Evolutionary conservation across 176 grass and related monocot genomes (phyloP).

Genomic region (Bonia amplexicaulis): DNA sequence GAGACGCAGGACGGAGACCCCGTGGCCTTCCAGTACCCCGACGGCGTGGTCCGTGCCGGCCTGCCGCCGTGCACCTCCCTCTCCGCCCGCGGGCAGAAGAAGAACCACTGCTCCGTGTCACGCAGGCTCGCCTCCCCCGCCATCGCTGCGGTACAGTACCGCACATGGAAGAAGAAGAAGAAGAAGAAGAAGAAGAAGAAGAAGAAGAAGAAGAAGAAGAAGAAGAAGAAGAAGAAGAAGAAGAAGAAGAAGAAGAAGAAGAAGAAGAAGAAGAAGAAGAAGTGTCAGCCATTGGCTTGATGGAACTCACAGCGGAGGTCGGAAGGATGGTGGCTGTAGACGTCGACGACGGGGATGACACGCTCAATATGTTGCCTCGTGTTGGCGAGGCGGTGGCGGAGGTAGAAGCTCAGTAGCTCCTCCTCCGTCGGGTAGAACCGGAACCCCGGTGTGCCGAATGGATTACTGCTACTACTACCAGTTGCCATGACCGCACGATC

Average conservation of each 20-base stretch:
- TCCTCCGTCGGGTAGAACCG: slow-evolving; percentile 82
- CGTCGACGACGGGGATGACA: slow-evolving; percentile 58
- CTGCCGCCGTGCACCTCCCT: slow-evolving; percentile 37
- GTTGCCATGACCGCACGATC: neutral
- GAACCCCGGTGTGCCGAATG: slow-evolving; percentile 24
- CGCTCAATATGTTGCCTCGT: slow-evolving; percentile 18
- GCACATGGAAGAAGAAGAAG: neutral
- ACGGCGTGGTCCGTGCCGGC: slow-evolving; percentile 48
- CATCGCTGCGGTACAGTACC: slow-evolving; percentile 6
- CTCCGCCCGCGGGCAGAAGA: slow-evolving; percentile 58
- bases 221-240: too few relatives aligned
- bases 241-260: too few relatives aligned
- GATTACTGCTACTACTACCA: neutral
- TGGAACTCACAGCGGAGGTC: slow-evolving; percentile 41
- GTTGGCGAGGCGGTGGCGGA: slow-evolving; percentile 51
- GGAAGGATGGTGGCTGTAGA: slow-evolving; percentile 51
- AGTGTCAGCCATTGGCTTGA: neutral
- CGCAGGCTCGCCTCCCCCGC: slow-evolving; percentile 33
- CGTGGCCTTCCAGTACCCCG: slow-evolving; percentile 67
- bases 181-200: too few relatives aligned
- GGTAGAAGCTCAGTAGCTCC: slow-evolving; percentile 63
- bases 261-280: too few relatives aligned
- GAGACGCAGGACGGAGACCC: slow-evolving; percentile 45
- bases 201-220: too few relatives aligned
- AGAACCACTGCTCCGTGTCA: slow-evolving; percentile 62